Base-by-base conservation (phyloP, 163 green algal genomes). In the Scenedesmus sp. region DNA sequence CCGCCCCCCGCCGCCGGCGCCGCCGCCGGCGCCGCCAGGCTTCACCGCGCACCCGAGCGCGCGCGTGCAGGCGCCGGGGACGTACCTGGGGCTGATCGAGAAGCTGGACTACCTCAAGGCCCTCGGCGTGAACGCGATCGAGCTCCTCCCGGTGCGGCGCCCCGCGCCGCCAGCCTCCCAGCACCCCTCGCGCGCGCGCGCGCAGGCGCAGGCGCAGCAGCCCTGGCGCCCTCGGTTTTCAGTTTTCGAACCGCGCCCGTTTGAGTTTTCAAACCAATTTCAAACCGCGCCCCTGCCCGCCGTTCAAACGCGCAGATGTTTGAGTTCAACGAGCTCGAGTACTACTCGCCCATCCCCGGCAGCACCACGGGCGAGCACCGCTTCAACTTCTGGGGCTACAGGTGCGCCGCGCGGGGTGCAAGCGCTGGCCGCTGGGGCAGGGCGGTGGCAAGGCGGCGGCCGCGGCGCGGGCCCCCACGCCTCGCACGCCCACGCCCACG, bases 321-420 rank as follows among this genome's bases (percentile, higher is more conserved):
- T 67, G 95, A 99, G 84, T 99, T 98, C 86, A 98, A 99, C 79
- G 96, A 99, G 89, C 89, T 99, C 1, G 96, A 99, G 89, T 99
- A 99, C 82, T 97, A 98, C 80, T 63, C 87, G 79, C 54, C 92
- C 45, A 97, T 97, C 78, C 91, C 93, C 0, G 88, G 87, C 39
- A 42, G 17, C n/a, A 66, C 48, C 22, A 74, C 62, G 20, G 62
- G 54, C 33, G 69, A 76, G 31, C 88, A 89, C 84, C 88, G 94
- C 48, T 96, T 89, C 89, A 98, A 98, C 86, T 97, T 95, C 80
- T 99, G 96, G 96, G 97, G 97, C 60, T 99, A 99, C 39, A 1
- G n/a, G 22, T 57, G 48, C 48, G 1, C 18, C 48, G 20, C 1
- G 48, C 1, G 18, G 1, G 22, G 48, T 1, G 1, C 48, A n/a